Conservation (phyloP, 2,329 filamentous ascomycete genomes). For the Exophiala alcalophila region DNA sequence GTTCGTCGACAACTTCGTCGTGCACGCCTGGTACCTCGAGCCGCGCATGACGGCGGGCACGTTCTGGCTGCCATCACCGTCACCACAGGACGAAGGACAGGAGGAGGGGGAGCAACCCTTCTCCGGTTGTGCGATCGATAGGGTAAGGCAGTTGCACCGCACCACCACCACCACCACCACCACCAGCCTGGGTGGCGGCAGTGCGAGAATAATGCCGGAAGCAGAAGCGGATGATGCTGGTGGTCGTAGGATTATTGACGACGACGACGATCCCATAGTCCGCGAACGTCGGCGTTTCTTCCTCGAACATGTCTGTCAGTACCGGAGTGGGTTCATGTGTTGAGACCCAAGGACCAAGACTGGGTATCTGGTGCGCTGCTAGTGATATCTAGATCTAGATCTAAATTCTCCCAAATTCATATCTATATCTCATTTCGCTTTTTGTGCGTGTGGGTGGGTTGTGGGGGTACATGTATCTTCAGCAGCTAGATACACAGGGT, state of each 20-base stretch:
- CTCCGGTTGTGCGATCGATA: neutral
- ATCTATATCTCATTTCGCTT: too few relatives aligned
- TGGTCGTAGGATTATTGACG: neutral
- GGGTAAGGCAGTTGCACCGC: neutral
- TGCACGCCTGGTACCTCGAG: conserved; percentile 7
- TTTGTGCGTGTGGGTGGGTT: too few relatives aligned
- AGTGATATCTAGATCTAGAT: too few relatives aligned
- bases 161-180: neutral
- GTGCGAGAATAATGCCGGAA: neutral
- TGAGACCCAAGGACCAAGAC: too few relatives aligned
- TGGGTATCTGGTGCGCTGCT: too few relatives aligned
- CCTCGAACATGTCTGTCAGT: conserved; percentile 21
- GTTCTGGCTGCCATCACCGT: conserved; percentile 17
- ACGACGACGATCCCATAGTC: neutral
- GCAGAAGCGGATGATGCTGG: neutral
- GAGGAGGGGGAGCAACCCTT: neutral
- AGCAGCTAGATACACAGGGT: too few relatives aligned
- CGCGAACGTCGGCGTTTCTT: conserved; percentile 12
- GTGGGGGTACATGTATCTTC: too few relatives aligned
- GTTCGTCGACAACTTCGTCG: conserved; percentile 19
- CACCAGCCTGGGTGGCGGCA: neutral
- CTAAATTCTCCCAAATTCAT: too few relatives aligned
- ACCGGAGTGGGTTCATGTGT: conserved; percentile 19
- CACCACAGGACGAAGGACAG: too few relatives aligned
- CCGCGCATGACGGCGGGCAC: conserved; percentile 21